Percentiles rank a stretch among this genome's conserved stretches.
Conservation (phyloP, 2,329 filamentous ascomycete species). For the Epichloe gansuensis region DNA sequence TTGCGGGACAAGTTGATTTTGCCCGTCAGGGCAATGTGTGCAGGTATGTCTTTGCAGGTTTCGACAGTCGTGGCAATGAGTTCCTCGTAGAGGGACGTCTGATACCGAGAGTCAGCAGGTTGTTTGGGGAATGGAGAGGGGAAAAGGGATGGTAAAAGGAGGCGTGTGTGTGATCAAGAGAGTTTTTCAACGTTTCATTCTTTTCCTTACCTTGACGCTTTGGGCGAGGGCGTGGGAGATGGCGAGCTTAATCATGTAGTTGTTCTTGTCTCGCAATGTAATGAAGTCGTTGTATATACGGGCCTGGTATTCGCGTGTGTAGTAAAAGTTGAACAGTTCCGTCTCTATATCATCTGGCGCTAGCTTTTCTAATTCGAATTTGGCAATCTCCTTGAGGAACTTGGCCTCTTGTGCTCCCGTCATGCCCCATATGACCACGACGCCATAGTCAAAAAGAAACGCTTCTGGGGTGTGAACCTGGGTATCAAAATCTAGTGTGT, state of each 20-base stretch:
- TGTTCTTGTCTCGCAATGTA: conserved; percentile 80
- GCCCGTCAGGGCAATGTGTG: conserved; percentile 83
- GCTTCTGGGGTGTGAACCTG: conserved; percentile 85
- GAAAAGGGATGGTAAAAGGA: background rate
- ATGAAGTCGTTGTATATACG: conserved; percentile 99
- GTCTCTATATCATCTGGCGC: conserved; percentile 82
- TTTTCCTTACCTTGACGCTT: conserved; percentile 64
- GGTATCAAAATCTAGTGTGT: conserved; percentile 66
- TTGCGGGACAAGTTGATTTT: conserved; percentile 78
- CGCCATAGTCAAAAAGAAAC: conserved; percentile 95
- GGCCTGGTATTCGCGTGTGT: conserved; percentile 93
- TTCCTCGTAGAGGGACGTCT: conserved; percentile 93
- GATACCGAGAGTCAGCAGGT: conserved; percentile 9
- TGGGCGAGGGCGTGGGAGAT: conserved; percentile 94
- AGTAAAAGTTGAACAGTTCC: conserved; percentile 99
- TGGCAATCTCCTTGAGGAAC: conserved; percentile 86
- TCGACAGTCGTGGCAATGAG: conserved; percentile 89
- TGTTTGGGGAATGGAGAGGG: background rate
- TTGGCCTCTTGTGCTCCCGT: conserved; percentile 75
- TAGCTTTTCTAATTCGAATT: conserved; percentile 87
- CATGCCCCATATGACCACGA: conserved; percentile 98
- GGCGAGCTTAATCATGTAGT: conserved; percentile 96
- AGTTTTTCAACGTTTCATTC: background rate
- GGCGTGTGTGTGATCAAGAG: background rate
- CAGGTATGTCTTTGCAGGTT: conserved; percentile 82